phyloP scores from a whole-genome alignment of 140 eudicot species.

The Oenanthe javanica region DNA sequence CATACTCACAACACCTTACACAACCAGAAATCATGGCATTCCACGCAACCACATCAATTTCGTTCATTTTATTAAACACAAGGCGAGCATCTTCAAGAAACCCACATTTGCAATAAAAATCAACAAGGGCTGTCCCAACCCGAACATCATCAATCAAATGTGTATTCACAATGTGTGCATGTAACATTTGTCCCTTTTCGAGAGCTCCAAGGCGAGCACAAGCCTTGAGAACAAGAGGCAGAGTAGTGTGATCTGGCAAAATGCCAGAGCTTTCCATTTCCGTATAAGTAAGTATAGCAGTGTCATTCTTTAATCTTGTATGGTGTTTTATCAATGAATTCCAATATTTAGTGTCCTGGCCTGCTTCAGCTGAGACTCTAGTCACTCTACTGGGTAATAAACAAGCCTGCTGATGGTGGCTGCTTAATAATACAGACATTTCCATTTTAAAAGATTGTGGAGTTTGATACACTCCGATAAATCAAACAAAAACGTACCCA shows the following conservation, averaged over 20 bases:
- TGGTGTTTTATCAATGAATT: not conserved
- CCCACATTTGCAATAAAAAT: conserved; percentile 3
- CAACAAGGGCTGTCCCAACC: conserved; percentile 3
- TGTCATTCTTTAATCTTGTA: conserved; percentile 1
- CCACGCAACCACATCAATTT: not conserved
- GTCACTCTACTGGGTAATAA: not conserved
- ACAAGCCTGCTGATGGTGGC: not conserved
- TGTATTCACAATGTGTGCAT: not conserved
- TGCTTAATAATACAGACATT: not conserved
- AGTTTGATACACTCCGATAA: too few relatives aligned
- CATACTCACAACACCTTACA: not conserved
- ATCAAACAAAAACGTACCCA: not conserved
- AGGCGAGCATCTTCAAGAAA: not conserved
- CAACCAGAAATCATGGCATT: conserved; percentile 1
- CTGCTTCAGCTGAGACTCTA: not conserved
- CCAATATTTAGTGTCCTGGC: not conserved
- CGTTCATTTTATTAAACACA: not conserved
- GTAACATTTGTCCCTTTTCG: not conserved
- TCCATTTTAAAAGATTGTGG: not conserved
- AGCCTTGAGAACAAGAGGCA: not conserved
- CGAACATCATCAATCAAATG: not conserved
- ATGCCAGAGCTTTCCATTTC: not conserved
- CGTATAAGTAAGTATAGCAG: not conserved
- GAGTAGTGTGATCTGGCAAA: not conserved
- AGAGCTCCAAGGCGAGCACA: not conserved